These are phyloP conservation scores for Adansonia grandidieri DNA, from an alignment of 441 rosid species.

Conservation along the genomic window DNA sequence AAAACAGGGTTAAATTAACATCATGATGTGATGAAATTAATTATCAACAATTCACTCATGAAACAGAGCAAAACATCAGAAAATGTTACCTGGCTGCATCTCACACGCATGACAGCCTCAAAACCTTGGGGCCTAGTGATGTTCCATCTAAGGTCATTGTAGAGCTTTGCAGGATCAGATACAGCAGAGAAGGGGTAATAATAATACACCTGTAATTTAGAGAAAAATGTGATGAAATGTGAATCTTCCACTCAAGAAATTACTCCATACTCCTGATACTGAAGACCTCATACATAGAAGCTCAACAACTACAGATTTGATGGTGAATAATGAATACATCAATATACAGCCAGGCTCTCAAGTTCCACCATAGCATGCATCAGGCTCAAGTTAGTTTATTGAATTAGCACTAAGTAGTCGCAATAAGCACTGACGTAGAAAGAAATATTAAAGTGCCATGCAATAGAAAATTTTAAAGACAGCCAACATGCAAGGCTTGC, in stretches of 20 bases:
- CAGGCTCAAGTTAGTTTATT: background rate
- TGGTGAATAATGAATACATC: background rate
- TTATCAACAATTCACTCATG: slow-evolving; percentile 3
- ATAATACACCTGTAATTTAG: slow-evolving; percentile 72
- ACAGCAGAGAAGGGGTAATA: slow-evolving; percentile 93
- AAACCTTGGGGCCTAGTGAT: slow-evolving; percentile 96
- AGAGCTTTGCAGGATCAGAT: slow-evolving; percentile 93
- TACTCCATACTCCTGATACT: background rate
- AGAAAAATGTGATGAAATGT: slow-evolving; percentile 24
- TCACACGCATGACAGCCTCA: slow-evolving; percentile 99
- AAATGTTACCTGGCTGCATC: slow-evolving; percentile 90
- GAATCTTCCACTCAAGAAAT: slow-evolving; percentile 9
- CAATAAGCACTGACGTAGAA: background rate
- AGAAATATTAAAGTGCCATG: background rate
- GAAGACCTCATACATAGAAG: slow-evolving; percentile 6
- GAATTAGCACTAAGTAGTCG: slow-evolving; percentile 1
- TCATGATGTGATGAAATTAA: background rate
- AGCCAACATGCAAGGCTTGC: slow-evolving; percentile 6
- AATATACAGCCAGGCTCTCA: slow-evolving; percentile 4
- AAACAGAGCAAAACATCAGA: slow-evolving; percentile 23
- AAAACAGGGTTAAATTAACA: background rate
- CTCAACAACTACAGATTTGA: slow-evolving; percentile 1
- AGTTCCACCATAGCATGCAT: slow-evolving; percentile 14
- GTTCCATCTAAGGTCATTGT: slow-evolving; percentile 99
- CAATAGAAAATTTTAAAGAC: background rate